Evolutionary conservation across 306 rosid genomes (phyloP).

Genomic region (Trichosanthes truncata): DNA sequence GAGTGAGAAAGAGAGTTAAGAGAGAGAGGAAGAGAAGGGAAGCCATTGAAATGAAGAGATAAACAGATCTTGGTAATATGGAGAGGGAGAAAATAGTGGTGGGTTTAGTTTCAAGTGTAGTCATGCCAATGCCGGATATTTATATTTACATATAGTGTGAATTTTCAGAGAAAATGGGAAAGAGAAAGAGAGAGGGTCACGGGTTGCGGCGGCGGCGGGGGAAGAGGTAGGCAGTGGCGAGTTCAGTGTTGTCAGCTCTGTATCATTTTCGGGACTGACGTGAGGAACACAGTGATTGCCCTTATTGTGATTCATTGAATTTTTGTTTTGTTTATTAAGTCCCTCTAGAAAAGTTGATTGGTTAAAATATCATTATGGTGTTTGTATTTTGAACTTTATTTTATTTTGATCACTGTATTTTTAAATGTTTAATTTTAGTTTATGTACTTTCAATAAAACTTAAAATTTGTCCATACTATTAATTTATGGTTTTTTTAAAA

Average conservation of each 20-base stretch:
- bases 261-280: background rate
- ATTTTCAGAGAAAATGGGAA: background rate
- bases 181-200: background rate
- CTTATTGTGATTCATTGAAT: background rate
- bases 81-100: background rate
- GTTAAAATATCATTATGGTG: too few relatives aligned
- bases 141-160: background rate
- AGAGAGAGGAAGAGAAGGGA: slow-evolving; percentile 26
- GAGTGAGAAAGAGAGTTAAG: slow-evolving; percentile 25
- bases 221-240: background rate
- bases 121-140: slow-evolving; percentile 10
- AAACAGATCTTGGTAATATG: slow-evolving; percentile 15
- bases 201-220: background rate
- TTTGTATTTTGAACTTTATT: too few relatives aligned
- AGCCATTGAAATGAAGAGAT: slow-evolving; percentile 47
- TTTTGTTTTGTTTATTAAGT: too few relatives aligned
- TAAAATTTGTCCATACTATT: too few relatives aligned
- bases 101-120: slow-evolving; percentile 2
- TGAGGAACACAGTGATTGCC: background rate
- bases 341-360: too few relatives aligned
- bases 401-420: too few relatives aligned
- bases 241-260: background rate
- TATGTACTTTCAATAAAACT: too few relatives aligned
- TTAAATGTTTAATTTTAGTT: too few relatives aligned
- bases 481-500: too few relatives aligned